These are phyloP conservation scores for Nephelium lappaceum DNA, from an alignment of 345 rosid genomes.

Conservation along the genomic window DNA sequence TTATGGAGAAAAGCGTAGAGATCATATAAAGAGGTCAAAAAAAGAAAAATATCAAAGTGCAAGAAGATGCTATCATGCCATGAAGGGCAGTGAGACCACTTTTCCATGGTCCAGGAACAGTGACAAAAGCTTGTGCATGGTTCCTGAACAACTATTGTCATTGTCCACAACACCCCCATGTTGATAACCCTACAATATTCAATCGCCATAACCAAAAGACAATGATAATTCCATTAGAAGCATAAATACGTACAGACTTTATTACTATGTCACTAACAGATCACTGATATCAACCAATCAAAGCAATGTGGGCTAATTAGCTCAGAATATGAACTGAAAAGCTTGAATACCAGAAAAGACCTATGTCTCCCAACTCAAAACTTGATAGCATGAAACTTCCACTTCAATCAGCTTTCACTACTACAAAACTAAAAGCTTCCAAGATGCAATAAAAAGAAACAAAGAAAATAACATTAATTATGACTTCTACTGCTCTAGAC, in stretches of 20 bases:
- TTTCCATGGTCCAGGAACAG: constrained; percentile 13
- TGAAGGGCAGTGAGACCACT: background rate
- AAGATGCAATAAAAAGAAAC: background rate
- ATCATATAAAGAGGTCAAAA: background rate
- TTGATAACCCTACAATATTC: background rate
- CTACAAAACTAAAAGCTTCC: background rate
- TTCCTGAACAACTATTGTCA: constrained; percentile 9
- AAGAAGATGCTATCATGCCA: constrained; percentile 1
- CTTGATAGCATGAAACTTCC: background rate
- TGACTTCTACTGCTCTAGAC: background rate
- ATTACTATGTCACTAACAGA: background rate
- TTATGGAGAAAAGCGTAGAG: background rate
- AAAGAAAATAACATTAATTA: background rate
- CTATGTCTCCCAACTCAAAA: constrained; percentile 5
- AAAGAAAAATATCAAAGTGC: background rate
- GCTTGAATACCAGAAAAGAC: background rate
- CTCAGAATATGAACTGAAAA: background rate
- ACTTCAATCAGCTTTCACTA: background rate
- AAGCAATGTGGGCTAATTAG: background rate
- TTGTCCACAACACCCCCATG: background rate
- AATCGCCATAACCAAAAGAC: background rate
- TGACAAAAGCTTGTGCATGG: constrained; percentile 5
- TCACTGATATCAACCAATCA: constrained; percentile 1
- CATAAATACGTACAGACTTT: background rate
- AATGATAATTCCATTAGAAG: background rate